Conservation (phyloP, 2,329 filamentous ascomycete genomes). For the Fusarium ramigenum region DNA sequence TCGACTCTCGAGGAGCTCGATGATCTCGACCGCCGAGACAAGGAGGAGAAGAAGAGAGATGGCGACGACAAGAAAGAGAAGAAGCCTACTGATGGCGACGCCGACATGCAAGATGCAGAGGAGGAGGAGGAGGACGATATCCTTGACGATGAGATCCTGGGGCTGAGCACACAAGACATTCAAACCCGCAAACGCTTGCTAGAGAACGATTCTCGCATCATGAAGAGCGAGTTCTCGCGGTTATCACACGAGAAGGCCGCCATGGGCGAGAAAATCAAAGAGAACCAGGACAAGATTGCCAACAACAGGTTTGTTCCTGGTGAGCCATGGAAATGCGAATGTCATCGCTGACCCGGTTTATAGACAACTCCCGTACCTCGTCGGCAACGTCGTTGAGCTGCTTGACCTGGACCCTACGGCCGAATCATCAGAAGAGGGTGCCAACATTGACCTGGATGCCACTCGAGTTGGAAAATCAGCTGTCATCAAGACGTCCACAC, state of each 20-base stretch:
- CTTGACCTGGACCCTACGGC: slow-evolving; percentile 95
- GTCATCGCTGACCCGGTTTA: background rate
- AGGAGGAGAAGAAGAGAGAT: slow-evolving; percentile 70
- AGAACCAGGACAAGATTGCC: slow-evolving; percentile 98
- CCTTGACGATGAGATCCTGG: slow-evolving; percentile 92
- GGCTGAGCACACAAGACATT: slow-evolving; percentile 93
- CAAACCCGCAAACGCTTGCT: slow-evolving; percentile 88
- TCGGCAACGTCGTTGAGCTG: slow-evolving; percentile 97
- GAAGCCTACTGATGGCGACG: slow-evolving; percentile 73
- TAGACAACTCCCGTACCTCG: slow-evolving; percentile 96
- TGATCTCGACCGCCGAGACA: slow-evolving; percentile 82
- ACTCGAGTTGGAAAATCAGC: slow-evolving; percentile 97
- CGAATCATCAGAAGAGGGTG: slow-evolving; percentile 95
- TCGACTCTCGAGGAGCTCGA: slow-evolving; percentile 93
- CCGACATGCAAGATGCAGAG: slow-evolving; percentile 89
- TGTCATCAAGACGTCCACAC: slow-evolving; percentile 98
- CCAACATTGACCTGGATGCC: slow-evolving; percentile 97
- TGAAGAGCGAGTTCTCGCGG: slow-evolving; percentile 96
- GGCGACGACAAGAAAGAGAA: slow-evolving; percentile 49
- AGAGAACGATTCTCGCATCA: slow-evolving; percentile 97
- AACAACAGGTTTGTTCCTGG: slow-evolving; percentile 82
- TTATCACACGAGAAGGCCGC: slow-evolving; percentile 93
- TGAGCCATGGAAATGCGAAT: background rate
- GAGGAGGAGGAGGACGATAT: slow-evolving; percentile 77
- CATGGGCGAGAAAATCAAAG: slow-evolving; percentile 99